These are phyloP conservation scores for Vaccinium macrocarpon DNA, from an alignment of 148 eudicot genomes.

Conservation along the genomic window DNA sequence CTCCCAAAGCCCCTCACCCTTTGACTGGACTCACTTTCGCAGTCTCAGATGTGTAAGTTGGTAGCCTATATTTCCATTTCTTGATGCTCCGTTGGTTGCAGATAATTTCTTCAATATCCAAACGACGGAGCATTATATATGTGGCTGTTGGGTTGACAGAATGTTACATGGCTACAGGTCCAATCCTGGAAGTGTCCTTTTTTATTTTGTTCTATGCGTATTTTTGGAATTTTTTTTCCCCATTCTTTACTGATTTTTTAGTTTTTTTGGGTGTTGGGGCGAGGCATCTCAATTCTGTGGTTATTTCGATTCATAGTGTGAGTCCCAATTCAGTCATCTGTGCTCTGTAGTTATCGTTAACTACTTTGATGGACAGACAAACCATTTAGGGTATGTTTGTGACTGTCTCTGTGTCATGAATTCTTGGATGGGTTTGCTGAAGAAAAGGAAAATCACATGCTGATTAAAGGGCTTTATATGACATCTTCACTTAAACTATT, in stretches of 20 bases:
- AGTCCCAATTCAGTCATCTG: neutral
- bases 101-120: neutral
- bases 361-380: neutral
- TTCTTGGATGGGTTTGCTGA: neutral
- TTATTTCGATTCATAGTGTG: neutral
- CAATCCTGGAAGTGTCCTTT: neutral
- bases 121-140: neutral
- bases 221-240: neutral
- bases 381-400: neutral
- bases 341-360: neutral
- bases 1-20: constrained; percentile 94
- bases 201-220: neutral
- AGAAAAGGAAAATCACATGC: neutral
- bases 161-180: neutral
- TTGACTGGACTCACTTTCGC: constrained; percentile 76
- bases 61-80: neutral
- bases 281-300: neutral
- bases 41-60: constrained; percentile 82
- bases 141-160: neutral
- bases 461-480: neutral
- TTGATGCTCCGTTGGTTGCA: neutral
- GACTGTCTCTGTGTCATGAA: neutral
- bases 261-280: too few species aligned
- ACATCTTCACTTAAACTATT: neutral
- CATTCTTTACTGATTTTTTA: too few species aligned